These are phyloP conservation scores for Thermochaetoides dissita DNA, from an alignment of 2,329 filamentous ascomycete species.

Conservation along the genomic window DNA sequence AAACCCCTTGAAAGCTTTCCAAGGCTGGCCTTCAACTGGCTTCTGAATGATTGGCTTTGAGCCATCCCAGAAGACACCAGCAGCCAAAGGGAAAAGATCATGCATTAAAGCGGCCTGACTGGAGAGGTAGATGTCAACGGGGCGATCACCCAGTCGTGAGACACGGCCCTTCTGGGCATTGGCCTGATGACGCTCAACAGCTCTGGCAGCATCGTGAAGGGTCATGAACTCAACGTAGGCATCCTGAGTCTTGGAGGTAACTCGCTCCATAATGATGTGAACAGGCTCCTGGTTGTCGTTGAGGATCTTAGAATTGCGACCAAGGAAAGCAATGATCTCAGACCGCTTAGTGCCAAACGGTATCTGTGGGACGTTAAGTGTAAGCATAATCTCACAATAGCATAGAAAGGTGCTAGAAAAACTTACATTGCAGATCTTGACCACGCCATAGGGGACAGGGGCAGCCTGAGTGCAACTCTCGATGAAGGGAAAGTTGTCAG, in stretches of 20 bases:
- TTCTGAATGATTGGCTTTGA: constrained; percentile 27
- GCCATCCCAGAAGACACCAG: constrained; percentile 42
- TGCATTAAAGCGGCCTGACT: constrained; percentile 44
- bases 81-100: constrained; percentile 46
- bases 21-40: constrained; percentile 24
- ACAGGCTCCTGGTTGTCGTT: constrained; percentile 41
- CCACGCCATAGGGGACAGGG: constrained; percentile 26
- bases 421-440: constrained; percentile 38
- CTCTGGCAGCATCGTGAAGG: constrained; percentile 37
- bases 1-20: constrained; percentile 45
- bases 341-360: constrained; percentile 38
- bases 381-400: too few species aligned
- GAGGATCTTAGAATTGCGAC: constrained; percentile 41
- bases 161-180: constrained; percentile 21
- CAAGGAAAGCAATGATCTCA: constrained; percentile 45
- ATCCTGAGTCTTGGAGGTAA: constrained; percentile 47
- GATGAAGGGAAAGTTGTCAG: constrained; percentile 32
- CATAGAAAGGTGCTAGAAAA: too few species aligned
- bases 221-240: constrained; percentile 44
- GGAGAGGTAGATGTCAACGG: constrained; percentile 42
- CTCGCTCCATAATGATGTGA: constrained; percentile 52
- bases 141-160: constrained; percentile 41
- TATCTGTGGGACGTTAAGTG: constrained; percentile 26
- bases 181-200: constrained; percentile 33
- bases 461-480: constrained; percentile 23